Evolutionary conservation across 225 moss, liverwort and hornwort genomes (phyloP).

Genomic region (Straminergon stramineum): DNA sequence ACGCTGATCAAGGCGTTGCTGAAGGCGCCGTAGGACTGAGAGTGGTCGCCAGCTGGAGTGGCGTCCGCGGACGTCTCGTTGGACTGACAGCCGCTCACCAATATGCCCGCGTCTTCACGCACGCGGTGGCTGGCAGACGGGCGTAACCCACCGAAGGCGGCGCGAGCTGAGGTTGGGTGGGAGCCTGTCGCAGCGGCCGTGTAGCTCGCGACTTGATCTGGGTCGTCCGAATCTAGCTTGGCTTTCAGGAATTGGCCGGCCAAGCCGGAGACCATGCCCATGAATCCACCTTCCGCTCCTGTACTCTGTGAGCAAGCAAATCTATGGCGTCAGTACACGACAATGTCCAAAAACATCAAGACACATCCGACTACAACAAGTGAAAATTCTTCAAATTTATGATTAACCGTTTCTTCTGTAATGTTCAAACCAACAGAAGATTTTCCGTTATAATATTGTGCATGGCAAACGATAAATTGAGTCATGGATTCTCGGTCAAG

Average conservation of each 20-base stretch:
- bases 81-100: slow-evolving; percentile 75
- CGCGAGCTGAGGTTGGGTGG: slow-evolving; percentile 13
- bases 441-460: too few relatives aligned
- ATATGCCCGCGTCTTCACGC: slow-evolving; percentile 49
- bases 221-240: slow-evolving; percentile 34
- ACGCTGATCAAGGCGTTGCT: slow-evolving; percentile 72
- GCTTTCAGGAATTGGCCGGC: slow-evolving; percentile 64
- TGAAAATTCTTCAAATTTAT: not conserved
- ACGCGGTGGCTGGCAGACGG: slow-evolving; percentile 34
- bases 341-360: not conserved
- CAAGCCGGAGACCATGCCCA: slow-evolving; percentile 57
- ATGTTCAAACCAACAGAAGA: not conserved
- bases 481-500: not conserved
- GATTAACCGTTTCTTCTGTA: not conserved
- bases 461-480: not conserved
- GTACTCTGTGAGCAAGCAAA: not conserved
- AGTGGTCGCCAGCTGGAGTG: slow-evolving; percentile 56
- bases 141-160: slow-evolving; percentile 38
- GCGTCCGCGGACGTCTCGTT: slow-evolving; percentile 96
- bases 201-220: slow-evolving; percentile 17
- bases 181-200: slow-evolving; percentile 16
- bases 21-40: slow-evolving; percentile 80
- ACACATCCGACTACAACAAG: not conserved
- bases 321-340: not conserved
- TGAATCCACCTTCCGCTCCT: slow-evolving; percentile 29